phyloP scores from a whole-genome alignment of 352 stramenopile species.

The Pythium coloratum region DNA sequence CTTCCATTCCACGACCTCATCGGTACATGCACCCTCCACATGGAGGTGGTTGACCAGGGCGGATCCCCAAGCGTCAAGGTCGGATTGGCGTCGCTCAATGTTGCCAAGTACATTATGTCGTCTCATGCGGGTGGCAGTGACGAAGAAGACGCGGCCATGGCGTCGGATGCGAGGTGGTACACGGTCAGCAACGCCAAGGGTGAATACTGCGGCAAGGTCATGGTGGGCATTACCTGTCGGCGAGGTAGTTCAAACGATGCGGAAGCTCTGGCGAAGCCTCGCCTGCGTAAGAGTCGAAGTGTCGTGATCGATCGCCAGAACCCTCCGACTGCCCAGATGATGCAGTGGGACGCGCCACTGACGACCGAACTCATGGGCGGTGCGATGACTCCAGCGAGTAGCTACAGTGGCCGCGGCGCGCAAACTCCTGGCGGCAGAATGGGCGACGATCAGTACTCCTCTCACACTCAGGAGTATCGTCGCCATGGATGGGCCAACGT shows the following conservation, averaged over 20 bases:
- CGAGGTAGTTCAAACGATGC: conserved; percentile 28
- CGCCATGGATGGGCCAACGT: conserved; percentile 81
- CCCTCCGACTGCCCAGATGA: conserved; percentile 67
- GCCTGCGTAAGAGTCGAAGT: conserved; percentile 75
- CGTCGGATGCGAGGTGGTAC: conserved; percentile 79
- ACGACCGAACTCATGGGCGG: conserved; percentile 19
- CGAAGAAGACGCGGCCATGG: conserved; percentile 72
- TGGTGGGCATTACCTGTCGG: conserved; percentile 76
- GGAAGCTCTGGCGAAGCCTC: conserved; percentile 36
- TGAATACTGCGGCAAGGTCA: conserved; percentile 86
- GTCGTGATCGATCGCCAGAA: conserved; percentile 73
- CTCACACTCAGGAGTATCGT: conserved; percentile 35
- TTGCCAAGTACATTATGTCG: conserved; percentile 86
- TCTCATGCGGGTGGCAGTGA: conserved; percentile 29
- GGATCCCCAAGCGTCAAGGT: conserved; percentile 43
- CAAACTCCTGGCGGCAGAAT: conserved; percentile 16
- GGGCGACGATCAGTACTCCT: conserved; percentile 17
- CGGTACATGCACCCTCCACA: conserved; percentile 69
- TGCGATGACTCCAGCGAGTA: conserved; percentile 26
- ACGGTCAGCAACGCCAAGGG: conserved; percentile 84
- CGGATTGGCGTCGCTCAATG: conserved; percentile 69
- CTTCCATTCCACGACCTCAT: conserved; percentile 78
- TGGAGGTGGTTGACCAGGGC: conserved; percentile 73
- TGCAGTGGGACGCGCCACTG: conserved; percentile 57
- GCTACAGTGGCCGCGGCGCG: conserved; percentile 19